phyloP scores from a whole-genome alignment of 768 basidiomycete species.

The Leucocoprinus sp. region DNA sequence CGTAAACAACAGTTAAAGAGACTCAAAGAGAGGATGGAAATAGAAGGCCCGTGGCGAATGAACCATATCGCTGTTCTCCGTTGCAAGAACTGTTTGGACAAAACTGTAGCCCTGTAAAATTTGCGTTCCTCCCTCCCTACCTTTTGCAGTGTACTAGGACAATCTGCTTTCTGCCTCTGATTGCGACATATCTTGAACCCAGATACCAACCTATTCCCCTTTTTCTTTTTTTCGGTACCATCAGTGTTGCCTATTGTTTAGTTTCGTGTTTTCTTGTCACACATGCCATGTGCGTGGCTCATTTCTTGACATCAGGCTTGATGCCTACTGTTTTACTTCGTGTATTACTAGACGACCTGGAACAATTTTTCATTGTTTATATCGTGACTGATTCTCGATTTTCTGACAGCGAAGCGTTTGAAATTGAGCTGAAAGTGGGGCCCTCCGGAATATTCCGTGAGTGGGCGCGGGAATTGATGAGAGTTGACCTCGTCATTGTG shows the following conservation, averaged over 20 bases:
- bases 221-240: conserved; percentile 10
- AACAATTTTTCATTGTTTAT: conserved; percentile 1
- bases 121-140: conserved; percentile 6
- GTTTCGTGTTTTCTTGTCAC: not conserved
- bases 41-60: conserved; percentile 24
- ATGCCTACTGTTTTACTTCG: conserved; percentile 19
- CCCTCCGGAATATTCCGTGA: conserved; percentile 27
- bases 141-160: conserved; percentile 16
- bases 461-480: conserved; percentile 22
- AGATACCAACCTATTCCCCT: conserved; percentile 8
- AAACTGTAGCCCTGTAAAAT: conserved; percentile 29
- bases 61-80: conserved; percentile 20
- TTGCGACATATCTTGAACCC: conserved; percentile 5
- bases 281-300: conserved; percentile 11
- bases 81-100: conserved; percentile 32
- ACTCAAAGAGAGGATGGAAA: conserved; percentile 46
- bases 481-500: conserved; percentile 9
- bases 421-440: not conserved
- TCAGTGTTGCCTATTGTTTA: not conserved
- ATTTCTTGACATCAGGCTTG: conserved; percentile 22
- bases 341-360: conserved; percentile 23
- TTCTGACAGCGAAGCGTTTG: too few species aligned
- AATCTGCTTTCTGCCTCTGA: conserved; percentile 9
- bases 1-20: conserved; percentile 61
- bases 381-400: too few species aligned